Conservation (phyloP, 2,329 filamentous ascomycete genomes). For the Pseudopyrenochaeta lycopersici region DNA sequence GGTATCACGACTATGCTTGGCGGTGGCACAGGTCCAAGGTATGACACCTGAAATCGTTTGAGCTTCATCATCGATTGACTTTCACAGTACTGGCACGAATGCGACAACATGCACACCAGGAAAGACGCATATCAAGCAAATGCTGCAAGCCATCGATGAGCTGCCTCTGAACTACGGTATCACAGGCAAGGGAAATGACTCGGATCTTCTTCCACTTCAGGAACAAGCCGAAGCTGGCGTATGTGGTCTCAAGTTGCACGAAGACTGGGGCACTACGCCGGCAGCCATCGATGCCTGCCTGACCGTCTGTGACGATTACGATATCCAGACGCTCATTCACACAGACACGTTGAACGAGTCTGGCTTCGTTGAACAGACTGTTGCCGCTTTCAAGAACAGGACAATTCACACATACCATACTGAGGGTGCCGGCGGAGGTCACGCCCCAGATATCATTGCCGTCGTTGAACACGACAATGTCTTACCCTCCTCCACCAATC, state of each 20-base stretch:
- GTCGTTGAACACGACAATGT: conserved; percentile 91
- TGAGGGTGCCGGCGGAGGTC: conserved; percentile 92
- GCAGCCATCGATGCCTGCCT: conserved; percentile 87
- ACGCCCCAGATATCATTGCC: conserved; percentile 94
- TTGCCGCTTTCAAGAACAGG: conserved; percentile 83
- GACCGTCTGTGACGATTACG: conserved; percentile 84
- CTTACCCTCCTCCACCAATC: conserved; percentile 89
- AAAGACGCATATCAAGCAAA: conserved; percentile 81
- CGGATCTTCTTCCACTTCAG: conserved; percentile 71
- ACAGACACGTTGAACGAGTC: conserved; percentile 97
- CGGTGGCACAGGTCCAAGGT: conserved; percentile 91
- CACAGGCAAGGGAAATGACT: conserved; percentile 93
- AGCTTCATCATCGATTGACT: conserved; percentile 26
- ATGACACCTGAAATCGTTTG: conserved; percentile 27
- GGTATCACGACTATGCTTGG: conserved; percentile 92
- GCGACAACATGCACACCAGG: conserved; percentile 95
- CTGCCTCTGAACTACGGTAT: conserved; percentile 89
- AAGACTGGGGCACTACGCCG: conserved; percentile 94
- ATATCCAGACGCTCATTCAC: conserved; percentile 93
- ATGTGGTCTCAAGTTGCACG: conserved; percentile 91
- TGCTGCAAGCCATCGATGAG: conserved; percentile 86
- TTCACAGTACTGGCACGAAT: conserved; percentile 77
- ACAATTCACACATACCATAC: conserved; percentile 98
- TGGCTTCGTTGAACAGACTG: conserved; percentile 93
- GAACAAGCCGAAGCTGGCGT: conserved; percentile 86